Evolutionary conservation across 352 stramenopile species (phyloP).

Genomic region (Pythium coloratum): DNA sequence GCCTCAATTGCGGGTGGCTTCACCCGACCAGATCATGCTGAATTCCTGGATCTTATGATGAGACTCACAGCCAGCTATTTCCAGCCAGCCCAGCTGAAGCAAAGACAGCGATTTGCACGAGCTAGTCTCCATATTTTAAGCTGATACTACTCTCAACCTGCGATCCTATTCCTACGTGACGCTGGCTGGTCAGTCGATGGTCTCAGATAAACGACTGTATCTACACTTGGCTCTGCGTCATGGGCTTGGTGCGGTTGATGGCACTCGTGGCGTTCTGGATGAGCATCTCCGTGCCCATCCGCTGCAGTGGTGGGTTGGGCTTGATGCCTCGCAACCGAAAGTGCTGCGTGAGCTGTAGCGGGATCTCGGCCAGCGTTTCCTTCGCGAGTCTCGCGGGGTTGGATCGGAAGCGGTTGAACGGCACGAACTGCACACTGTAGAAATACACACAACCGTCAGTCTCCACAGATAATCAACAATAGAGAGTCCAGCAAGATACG

Average conservation of each 20-base stretch:
- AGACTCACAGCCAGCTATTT: not conserved
- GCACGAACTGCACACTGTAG: slow-evolving; percentile 71
- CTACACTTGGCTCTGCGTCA: slow-evolving; percentile 13
- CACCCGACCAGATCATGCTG: not conserved
- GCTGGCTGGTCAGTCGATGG: no score
- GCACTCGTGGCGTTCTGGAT: slow-evolving; percentile 23
- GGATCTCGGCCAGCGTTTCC: slow-evolving; percentile 73
- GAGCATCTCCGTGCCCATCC: slow-evolving; percentile 25
- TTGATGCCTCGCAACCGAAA: slow-evolving; percentile 62
- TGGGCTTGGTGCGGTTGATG: not conserved
- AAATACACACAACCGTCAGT: slow-evolving; percentile 8
- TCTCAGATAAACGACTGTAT: not conserved
- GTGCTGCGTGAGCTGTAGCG: slow-evolving; percentile 58
- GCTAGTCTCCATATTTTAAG: not conserved
- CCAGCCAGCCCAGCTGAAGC: not conserved
- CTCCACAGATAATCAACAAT: slow-evolving; percentile 7
- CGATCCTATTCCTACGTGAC: not conserved
- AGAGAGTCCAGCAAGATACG: slow-evolving; percentile 17
- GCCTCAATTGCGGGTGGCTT: not conserved
- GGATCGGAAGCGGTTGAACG: slow-evolving; percentile 68
- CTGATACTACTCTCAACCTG: not conserved
- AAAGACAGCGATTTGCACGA: not conserved
- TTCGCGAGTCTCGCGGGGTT: slow-evolving; percentile 62
- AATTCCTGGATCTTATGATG: not conserved
- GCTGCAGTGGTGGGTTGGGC: slow-evolving; percentile 51